Base-by-base conservation (phyloP, 257 asterid genomes). In the Solanum pinnatisectum region DNA sequence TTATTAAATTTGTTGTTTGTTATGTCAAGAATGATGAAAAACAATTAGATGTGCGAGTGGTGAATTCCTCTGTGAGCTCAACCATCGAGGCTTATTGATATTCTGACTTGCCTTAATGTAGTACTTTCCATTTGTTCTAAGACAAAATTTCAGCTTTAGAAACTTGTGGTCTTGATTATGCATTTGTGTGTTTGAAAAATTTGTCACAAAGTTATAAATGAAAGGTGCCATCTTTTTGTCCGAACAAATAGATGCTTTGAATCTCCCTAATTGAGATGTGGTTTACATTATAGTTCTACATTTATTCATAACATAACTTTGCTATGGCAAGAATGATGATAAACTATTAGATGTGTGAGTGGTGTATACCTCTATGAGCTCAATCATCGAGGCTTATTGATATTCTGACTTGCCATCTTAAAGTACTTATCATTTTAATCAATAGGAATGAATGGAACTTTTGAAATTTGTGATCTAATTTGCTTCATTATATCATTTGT, bases 41-140 rank as follows among this genome's bases (percentile, higher is more conserved):
- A 12, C 20, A 78, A 78, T 78, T 78, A 78, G 84, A 39, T 76
- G 83, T 76, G 83, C 4, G 83, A 76, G 35, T 3, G 60, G n/a
- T 14, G 84, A 6, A 40, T 77, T 40, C 60, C 60, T 40, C 36
- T n/a, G 27, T 40, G 60, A 77, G 60, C 84, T 77, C 81, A 33
- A 72, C 4, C 63, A 87, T 37, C 33, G 83, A 89, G 70, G 92
- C 92, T 44, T 90, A 90, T 89, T 89, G 87, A 89, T 90, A 89
- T 85, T 30, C 89, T 85, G 67, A 46, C 70, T 65, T 86, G 89
- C 89, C 27, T 2, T 37, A 32, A 3, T 18, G 39, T 63, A 23
- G 13, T 22, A 59, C 68, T 59, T 59, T 59, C 27, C 11, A n/a
- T 63, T 63, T 63, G 7, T 2, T 63, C 2, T 4, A n/a, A 63